phyloP scores from a whole-genome alignment of 176 grass and related monocot genomes.

The Carex cristatella region DNA sequence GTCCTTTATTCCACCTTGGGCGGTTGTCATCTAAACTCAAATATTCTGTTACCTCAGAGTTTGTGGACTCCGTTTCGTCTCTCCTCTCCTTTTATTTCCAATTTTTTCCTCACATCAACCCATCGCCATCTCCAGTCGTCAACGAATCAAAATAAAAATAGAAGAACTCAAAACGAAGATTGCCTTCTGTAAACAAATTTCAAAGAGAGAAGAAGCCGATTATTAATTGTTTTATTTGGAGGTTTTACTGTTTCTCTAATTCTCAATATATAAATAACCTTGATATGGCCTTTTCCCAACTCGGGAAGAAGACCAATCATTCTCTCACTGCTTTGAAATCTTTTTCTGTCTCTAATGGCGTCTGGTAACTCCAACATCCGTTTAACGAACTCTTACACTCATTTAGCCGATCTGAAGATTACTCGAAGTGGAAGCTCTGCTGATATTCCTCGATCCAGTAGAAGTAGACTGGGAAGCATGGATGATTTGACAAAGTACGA shows the following conservation, averaged over 20 bases:
- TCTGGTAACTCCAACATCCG: background rate
- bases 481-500: constrained; percentile 15
- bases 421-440: background rate
- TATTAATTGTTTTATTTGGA: background rate
- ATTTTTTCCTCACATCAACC: background rate
- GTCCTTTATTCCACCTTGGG: too few relatives aligned
- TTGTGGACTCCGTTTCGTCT: background rate
- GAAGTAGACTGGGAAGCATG: constrained; percentile 20
- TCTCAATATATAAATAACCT: background rate
- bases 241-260: background rate
- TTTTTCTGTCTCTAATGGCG: background rate
- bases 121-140: constrained; percentile 21
- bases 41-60: too few relatives aligned
- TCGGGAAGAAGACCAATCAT: background rate
- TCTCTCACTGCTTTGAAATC: background rate
- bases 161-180: constrained; percentile 10
- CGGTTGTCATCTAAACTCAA: too few relatives aligned
- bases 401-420: background rate
- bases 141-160: constrained; percentile 1
- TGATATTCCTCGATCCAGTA: constrained; percentile 5
- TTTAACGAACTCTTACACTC: constrained; percentile 1
- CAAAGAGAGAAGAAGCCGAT: background rate
- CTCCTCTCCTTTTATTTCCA: background rate
- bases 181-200: background rate
- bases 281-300: background rate